A percentile compares a stretch with the other conserved stretches of the same genome.
phyloP scores from a whole-genome alignment of 2,329 filamentous ascomycete species.

The Penicillium sp. region DNA sequence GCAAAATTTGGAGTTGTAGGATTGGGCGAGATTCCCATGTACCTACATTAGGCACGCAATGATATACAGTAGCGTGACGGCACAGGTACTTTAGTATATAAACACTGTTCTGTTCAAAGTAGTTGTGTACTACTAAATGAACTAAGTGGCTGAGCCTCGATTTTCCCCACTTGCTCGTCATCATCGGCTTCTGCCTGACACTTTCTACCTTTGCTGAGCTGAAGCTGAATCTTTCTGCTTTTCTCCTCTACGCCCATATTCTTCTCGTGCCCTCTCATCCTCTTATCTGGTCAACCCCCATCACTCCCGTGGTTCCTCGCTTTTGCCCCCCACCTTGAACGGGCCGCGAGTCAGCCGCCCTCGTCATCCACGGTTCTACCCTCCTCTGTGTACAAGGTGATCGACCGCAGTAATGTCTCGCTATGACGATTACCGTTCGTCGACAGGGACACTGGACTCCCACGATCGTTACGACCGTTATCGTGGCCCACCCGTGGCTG shows the following conservation, averaged over 20 bases:
- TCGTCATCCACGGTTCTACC: slow-evolving; percentile 35
- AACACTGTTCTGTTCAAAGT: no score
- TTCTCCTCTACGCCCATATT: background rate
- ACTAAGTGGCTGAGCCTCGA: slow-evolving; percentile 2
- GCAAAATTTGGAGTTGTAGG: slow-evolving; percentile 54
- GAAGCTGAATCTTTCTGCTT: slow-evolving; percentile 12
- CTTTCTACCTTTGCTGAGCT: slow-evolving; percentile 4
- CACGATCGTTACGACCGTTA: slow-evolving; percentile 43
- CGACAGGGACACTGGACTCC: slow-evolving; percentile 31
- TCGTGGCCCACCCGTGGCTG: slow-evolving; percentile 33
- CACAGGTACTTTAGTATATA: background rate
- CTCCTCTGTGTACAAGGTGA: background rate
- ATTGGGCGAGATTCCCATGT: slow-evolving; percentile 8
- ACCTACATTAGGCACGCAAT: slow-evolving; percentile 5
- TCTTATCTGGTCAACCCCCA: background rate
- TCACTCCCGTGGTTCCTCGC: slow-evolving; percentile 18
- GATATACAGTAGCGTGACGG: background rate
- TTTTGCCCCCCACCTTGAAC: slow-evolving; percentile 21
- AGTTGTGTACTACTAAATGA: no score
- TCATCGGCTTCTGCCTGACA: slow-evolving; percentile 21
- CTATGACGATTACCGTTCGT: slow-evolving; percentile 36
- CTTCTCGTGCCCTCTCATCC: background rate
- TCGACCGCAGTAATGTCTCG: slow-evolving; percentile 31
- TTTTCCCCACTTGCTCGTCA: slow-evolving; percentile 9
- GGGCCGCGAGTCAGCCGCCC: slow-evolving; percentile 33